Evolutionary conservation across 208 protist genomes (phyloP), one percentile per base, ranked within the genome.

Genomic region (Trypanosoma mega): DNA sequence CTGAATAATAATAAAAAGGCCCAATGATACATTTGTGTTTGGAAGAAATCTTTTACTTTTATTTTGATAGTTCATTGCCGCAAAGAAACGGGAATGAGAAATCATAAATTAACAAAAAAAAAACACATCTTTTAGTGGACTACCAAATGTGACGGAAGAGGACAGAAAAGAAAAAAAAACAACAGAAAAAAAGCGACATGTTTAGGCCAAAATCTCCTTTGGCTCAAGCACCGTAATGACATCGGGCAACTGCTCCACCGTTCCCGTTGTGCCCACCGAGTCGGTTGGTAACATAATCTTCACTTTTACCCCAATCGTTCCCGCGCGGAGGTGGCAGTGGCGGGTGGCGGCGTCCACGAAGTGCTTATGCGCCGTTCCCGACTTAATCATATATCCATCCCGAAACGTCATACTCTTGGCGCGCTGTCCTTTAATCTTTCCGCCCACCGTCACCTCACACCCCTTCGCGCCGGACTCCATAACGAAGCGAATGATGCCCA

Each of bases 371-470:
- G 96, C 90, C 33, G 98, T 81, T 82, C 97, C 97, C 45, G 97
- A 96, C 75, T 97, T 97, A 83, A 99, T 98, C 97, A 99, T 99
- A 85, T 99, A 99, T 56, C 99, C 99, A 55, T 99, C 98, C 50
- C 85, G 87, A 96, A 99, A 99, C 76, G 99, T 99, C 97, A 99
- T 99, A 61, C 74, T 70, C 90, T 99, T 99, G 49, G 98, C 99
- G 83, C 99, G 96, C 84, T 99, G 98, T 37, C 93, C 97, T 72
- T 99, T 95, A 47, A 99, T 87, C 90, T 99, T 99, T 74, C 99
- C 99, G 48, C 97, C 94, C 36, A 99, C 97, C 62, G 98, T 93
- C 54, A 99, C 97, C 86, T 99, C 98, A 82, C 90, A 96, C 81
- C 99, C 99, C 80, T 98, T 98, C 57, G 98, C 99, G 60, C 96